A percentile compares a stretch with the other conserved stretches of the same genome.
phyloP scores from a whole-genome alignment of 306 rosid species.

The Cucumis hystrix region DNA sequence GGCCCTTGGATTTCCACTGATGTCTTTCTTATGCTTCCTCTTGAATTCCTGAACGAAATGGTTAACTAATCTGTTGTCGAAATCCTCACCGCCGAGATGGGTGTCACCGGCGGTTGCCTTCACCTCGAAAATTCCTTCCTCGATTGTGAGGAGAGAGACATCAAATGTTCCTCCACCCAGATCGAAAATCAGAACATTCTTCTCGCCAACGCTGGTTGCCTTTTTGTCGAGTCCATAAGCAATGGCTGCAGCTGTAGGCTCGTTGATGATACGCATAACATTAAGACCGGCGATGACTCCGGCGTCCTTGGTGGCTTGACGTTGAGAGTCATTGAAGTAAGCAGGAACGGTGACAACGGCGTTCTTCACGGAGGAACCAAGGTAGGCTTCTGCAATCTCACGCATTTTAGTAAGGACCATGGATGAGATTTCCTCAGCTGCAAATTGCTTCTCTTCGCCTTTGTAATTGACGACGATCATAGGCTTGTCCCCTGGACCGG shows the following conservation, averaged over 20 bases:
- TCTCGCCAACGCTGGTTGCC: conserved; percentile 42
- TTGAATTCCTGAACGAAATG: conserved; percentile 72
- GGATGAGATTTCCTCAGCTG: conserved; percentile 58
- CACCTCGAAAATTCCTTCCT: conserved; percentile 62
- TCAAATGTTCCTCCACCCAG: conserved; percentile 29
- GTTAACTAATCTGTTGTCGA: conserved; percentile 62
- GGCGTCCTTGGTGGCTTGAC: conserved; percentile 64
- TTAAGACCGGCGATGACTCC: conserved; percentile 62
- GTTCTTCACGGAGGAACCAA: conserved; percentile 48
- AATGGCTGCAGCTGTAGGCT: conserved; percentile 65
- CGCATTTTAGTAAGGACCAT: conserved; percentile 73
- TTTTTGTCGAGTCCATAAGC: conserved; percentile 67
- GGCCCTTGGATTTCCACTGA: conserved; percentile 58
- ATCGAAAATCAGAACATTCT: conserved; percentile 52
- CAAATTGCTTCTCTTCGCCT: conserved; percentile 45
- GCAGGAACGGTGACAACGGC: conserved; percentile 81
- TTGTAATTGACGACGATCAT: conserved; percentile 48
- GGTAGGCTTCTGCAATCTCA: conserved; percentile 78
- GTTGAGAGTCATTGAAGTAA: conserved; percentile 62
- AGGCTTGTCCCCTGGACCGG: conserved; percentile 54
- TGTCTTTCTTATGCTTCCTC: conserved; percentile 66
- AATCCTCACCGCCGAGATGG: conserved; percentile 82
- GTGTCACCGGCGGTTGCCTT: conserved; percentile 75
- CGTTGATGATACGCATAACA: conserved; percentile 50
- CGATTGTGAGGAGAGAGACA: conserved; percentile 62